A percentile compares a stretch with the other conserved stretches of the same genome.
Conservation (phyloP, 768 basidiomycete species). For the Sistotremastrum suecicum region DNA sequence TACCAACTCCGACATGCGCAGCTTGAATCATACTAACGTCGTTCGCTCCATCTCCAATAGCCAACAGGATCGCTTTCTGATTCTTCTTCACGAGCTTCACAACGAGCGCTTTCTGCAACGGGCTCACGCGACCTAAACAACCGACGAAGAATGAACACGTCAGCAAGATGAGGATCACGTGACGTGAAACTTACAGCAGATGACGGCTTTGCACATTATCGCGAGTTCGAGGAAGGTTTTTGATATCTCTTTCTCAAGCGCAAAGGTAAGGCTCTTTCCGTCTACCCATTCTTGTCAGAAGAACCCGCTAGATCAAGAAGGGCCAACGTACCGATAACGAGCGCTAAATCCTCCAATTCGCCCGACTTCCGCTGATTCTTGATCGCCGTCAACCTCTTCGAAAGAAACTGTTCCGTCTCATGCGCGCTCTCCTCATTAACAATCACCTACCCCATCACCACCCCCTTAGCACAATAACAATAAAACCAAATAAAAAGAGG, state of each 20-base stretch:
- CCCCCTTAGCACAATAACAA: too few species aligned
- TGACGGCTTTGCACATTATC: slow-evolving; percentile 96
- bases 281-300: slow-evolving; percentile 31
- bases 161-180: neutral
- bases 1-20: slow-evolving; percentile 94
- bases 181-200: slow-evolving; percentile 61
- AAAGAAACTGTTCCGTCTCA: slow-evolving; percentile 76
- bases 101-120: slow-evolving; percentile 91
- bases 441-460: slow-evolving; percentile 46
- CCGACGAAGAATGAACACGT: slow-evolving; percentile 3
- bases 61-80: slow-evolving; percentile 81
- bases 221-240: slow-evolving; percentile 88
- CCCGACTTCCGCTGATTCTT: slow-evolving; percentile 86
- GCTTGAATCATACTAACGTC: slow-evolving; percentile 99
- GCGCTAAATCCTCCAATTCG: slow-evolving; percentile 87
- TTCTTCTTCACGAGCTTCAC: slow-evolving; percentile 99
- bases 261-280: slow-evolving; percentile 87
- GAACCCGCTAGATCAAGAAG: slow-evolving; percentile 2
- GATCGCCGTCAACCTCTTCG: slow-evolving; percentile 80
- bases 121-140: slow-evolving; percentile 79
- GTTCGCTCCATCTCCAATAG: slow-evolving; percentile 96
- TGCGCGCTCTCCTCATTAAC: slow-evolving; percentile 80
- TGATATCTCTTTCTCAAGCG: slow-evolving; percentile 85
- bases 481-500: neutral
- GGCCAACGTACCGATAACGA: slow-evolving; percentile 66